Conservation (phyloP, 2,329 filamentous ascomycete species). For the Diaporthe destruens region DNA sequence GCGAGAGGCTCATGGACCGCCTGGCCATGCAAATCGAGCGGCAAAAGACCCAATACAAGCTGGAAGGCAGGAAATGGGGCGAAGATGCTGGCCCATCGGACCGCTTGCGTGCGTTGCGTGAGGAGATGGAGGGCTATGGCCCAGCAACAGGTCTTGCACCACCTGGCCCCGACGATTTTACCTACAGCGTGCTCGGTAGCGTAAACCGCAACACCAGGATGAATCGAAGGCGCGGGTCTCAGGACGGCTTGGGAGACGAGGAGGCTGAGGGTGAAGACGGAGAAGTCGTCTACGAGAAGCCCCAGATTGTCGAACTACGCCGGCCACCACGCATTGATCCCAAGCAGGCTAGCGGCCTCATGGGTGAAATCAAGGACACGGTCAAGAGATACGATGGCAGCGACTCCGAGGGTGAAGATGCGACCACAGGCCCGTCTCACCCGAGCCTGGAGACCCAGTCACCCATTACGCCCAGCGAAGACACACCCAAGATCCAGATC, state of each 20-base stretch:
- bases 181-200: constrained; percentile 79
- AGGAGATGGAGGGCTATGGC: constrained; percentile 83
- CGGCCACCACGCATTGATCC: constrained; percentile 76
- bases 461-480: constrained; percentile 75
- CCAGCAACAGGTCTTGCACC: constrained; percentile 62
- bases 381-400: constrained; percentile 80
- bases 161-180: constrained; percentile 70
- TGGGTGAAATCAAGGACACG: constrained; percentile 79
- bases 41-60: constrained; percentile 97
- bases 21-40: constrained; percentile 95
- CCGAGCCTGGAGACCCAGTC: constrained; percentile 79
- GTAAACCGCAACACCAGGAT: constrained; percentile 73
- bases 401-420: constrained; percentile 76
- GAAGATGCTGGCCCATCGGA: constrained; percentile 88
- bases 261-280: constrained; percentile 68
- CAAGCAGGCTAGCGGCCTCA: constrained; percentile 76
- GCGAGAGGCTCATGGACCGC: constrained; percentile 91
- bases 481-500: constrained; percentile 72
- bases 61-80: constrained; percentile 93
- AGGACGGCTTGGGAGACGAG: constrained; percentile 54
- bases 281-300: constrained; percentile 80
- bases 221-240: constrained; percentile 50
- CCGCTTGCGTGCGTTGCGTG: constrained; percentile 88
- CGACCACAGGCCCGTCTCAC: constrained; percentile 81
- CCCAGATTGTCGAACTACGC: constrained; percentile 82